Conservation (phyloP, 495 filamentous ascomycete genomes). For the Podospora pseudopauciseta region DNA sequence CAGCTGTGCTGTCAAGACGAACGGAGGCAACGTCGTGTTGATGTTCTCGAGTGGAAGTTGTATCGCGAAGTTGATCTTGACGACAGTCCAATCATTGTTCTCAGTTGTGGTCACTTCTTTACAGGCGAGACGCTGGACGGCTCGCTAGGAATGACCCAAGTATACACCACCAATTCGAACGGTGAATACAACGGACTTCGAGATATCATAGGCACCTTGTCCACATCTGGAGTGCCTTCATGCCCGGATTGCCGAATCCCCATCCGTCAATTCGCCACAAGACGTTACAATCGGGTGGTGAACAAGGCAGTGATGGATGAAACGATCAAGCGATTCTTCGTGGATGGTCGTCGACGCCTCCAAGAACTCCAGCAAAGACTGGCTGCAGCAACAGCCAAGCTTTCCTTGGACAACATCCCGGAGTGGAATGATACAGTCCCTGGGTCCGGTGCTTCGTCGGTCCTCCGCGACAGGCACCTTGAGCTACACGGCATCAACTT, state of each 20-base stretch:
- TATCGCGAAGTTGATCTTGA: constrained; percentile 24
- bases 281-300: constrained; percentile 31
- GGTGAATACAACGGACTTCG: constrained; percentile 33
- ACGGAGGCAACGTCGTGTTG: constrained; percentile 32
- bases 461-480: no score
- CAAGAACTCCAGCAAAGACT: constrained; percentile 15
- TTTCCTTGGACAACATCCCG: no score
- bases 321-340: constrained; percentile 30
- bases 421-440: no score
- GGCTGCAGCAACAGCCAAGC: no score
- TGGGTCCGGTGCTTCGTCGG: no score
- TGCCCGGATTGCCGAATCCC: constrained; percentile 29
- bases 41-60: constrained; percentile 25
- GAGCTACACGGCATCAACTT: no score
- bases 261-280: constrained; percentile 28
- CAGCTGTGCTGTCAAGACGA: constrained; percentile 45
- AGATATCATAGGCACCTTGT: constrained; percentile 19
- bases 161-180: constrained; percentile 50
- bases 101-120: constrained; percentile 63
- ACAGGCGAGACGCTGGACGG: constrained; percentile 61
- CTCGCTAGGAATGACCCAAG: constrained; percentile 56
- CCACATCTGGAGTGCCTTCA: constrained; percentile 17
- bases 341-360: constrained; percentile 18
- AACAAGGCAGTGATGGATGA: constrained; percentile 34
- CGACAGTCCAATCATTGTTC: constrained; percentile 44